A percentile compares a stretch with the other conserved stretches of the same genome.
Evolutionary conservation across 1,139 yeast genomes (phyloP).

Genomic region (Pichia sp.): DNA sequence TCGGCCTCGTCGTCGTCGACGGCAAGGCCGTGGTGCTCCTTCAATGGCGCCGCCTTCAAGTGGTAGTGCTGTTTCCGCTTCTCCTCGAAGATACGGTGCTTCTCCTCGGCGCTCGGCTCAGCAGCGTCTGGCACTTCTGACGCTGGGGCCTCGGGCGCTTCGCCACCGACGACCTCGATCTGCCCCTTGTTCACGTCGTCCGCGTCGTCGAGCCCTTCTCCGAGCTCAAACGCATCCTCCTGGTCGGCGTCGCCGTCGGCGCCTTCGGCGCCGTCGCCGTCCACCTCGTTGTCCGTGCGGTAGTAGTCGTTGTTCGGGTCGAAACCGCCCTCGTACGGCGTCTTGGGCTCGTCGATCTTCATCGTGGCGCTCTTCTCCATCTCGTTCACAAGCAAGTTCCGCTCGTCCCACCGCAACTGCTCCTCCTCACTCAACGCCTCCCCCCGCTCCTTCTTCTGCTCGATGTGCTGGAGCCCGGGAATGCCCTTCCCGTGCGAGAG

Average conservation of each 20-base stretch:
- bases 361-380: constrained; percentile 68
- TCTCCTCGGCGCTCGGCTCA: constrained; percentile 52
- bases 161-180: constrained; percentile 12
- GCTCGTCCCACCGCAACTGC: constrained; percentile 69
- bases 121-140: constrained; percentile 30
- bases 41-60: constrained; percentile 55
- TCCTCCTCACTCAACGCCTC: constrained; percentile 27
- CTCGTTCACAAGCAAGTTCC: constrained; percentile 61
- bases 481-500: constrained; percentile 11
- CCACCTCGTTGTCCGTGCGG: constrained; percentile 65
- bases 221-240: constrained; percentile 26
- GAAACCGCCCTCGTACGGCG: constrained; percentile 93
- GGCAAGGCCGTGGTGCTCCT: constrained; percentile 30
- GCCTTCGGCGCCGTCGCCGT: constrained; percentile 35
- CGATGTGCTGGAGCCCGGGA: constrained; percentile 22
- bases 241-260: constrained; percentile 34
- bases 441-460: constrained; percentile 5
- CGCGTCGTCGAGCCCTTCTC: constrained; percentile 42
- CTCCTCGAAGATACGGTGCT: constrained; percentile 66
- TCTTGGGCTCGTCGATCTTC: constrained; percentile 94
- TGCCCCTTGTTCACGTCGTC: constrained; percentile 21
- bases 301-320: constrained; percentile 83
- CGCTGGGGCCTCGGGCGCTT: constrained; percentile 13
- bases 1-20: constrained; percentile 2
- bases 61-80: constrained; percentile 75